These are phyloP conservation scores for Leccinum imitatum DNA, from an alignment of 768 basidiomycete genomes.

Conservation along the genomic window DNA sequence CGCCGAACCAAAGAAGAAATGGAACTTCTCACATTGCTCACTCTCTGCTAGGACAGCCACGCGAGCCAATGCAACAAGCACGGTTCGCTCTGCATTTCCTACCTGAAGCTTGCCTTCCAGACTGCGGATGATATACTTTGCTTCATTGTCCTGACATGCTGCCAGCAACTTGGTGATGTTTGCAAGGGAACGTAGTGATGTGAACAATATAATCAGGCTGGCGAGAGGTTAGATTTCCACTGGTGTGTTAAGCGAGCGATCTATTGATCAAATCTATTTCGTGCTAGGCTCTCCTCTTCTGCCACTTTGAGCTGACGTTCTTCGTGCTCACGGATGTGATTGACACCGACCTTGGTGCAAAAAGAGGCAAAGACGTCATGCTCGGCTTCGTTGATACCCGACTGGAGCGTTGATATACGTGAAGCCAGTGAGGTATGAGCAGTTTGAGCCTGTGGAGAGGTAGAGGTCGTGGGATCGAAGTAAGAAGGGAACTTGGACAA, in stretches of 20 bases:
- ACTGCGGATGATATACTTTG: conserved; percentile 95
- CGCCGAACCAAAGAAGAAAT: not conserved
- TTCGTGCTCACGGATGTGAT: conserved; percentile 90
- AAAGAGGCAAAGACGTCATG: conserved; percentile 76
- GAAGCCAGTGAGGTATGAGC: conserved; percentile 51
- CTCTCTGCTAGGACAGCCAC: conserved; percentile 83
- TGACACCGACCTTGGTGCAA: conserved; percentile 75
- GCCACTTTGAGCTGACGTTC: conserved; percentile 86
- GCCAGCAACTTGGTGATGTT: conserved; percentile 83
- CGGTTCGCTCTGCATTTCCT: conserved; percentile 93
- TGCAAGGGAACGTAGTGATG: not conserved
- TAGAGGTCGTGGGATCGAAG: not conserved
- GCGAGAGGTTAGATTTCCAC: conserved; percentile 41
- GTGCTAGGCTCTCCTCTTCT: conserved; percentile 82
- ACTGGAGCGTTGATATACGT: conserved; percentile 53
- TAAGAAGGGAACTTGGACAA: not conserved
- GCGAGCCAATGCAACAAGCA: conserved; percentile 92
- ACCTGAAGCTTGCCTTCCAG: conserved; percentile 97
- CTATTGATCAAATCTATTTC: conserved; percentile 81
- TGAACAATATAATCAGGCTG: conserved; percentile 4
- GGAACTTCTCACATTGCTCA: conserved; percentile 48
- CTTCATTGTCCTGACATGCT: conserved; percentile 87
- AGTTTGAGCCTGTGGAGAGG: conserved; percentile 46
- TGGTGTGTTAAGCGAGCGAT: conserved; percentile 84
- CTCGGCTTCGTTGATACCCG: conserved; percentile 72